phyloP scores from a whole-genome alignment of 208 protist species.

The Crithidia thermophila region DNA sequence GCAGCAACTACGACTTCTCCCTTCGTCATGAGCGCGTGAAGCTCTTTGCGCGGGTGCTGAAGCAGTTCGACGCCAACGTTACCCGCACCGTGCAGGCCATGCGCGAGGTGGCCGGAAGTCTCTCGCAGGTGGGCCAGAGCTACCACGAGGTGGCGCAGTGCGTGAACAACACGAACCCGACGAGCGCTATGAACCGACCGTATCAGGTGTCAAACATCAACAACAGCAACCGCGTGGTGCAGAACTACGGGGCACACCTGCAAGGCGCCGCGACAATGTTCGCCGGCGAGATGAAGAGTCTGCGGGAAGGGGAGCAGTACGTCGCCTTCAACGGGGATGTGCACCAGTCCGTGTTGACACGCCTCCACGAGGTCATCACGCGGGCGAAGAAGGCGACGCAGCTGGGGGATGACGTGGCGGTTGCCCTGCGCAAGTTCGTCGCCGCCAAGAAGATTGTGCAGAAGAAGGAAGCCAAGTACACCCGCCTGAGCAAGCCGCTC shows the following conservation, averaged over 20 bases:
- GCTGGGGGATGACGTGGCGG: constrained; percentile 32
- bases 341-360: constrained; percentile 29
- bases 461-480: constrained; percentile 61
- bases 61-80: constrained; percentile 39
- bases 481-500: constrained; percentile 28
- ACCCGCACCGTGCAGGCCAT: constrained; percentile 33
- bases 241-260: constrained; percentile 33
- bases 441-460: constrained; percentile 29
- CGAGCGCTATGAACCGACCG: constrained; percentile 5
- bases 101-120: constrained; percentile 33
- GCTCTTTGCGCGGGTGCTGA: constrained; percentile 38
- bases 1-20: constrained; percentile 52
- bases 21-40: constrained; percentile 49
- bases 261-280: constrained; percentile 42
- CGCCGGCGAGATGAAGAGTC: constrained; percentile 31
- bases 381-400: constrained; percentile 26
- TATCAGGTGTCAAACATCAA: constrained; percentile 4
- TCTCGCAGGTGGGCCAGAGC: constrained; percentile 40
- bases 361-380: constrained; percentile 36
- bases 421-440: constrained; percentile 27
- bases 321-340: constrained; percentile 35
- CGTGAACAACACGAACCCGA: constrained; percentile 41
- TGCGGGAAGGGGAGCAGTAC: constrained; percentile 41
- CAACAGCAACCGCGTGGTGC: constrained; percentile 19
- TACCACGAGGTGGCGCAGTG: constrained; percentile 54